Evolutionary conservation across 1,284 basidiomycete species (phyloP), one percentile per base, ranked within the genome.

Genomic region (Fomes fomentarius): DNA sequence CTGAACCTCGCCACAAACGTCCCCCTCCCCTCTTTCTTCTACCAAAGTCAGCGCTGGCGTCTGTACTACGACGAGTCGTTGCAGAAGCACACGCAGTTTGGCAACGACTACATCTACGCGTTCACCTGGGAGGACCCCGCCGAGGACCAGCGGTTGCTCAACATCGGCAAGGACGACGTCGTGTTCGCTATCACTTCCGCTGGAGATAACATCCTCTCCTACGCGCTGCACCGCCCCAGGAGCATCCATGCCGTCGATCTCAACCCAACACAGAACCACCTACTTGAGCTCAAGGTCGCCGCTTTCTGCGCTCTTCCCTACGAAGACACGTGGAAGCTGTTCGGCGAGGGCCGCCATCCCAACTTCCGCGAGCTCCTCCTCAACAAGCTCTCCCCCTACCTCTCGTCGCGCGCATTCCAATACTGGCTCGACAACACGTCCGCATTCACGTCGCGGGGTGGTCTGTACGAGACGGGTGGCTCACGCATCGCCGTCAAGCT

Each of bases 121-220:
- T 63, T 63, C 52, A 55, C 61, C 4, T 63, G 61, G 61, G 61
- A 63, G 49, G 61, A 63, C 48, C 61, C 61, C 30, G 58, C 58
- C 9, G 61, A 60, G 52, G 61, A 63, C 54, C 56, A 63, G 56
- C 56, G 58, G 34, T 47, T 63, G 28, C 58, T 63, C 28, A 51
- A 54, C 39, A 63, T 63, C 35, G 58, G 61, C 21, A 11, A 30
- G 30, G 58, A 63, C 50, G 61, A 63, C 56, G 61, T 63, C 44
- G 61, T 63, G 25, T 60, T 63, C 52, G 61, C 61, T 14, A 63
- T 63, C 52, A 63, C 61, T 15, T 60, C 58, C 30, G 61, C 61
- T 25, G 61, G 61, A 15, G 61, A 63, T 54, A 63, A 63, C 58
- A 49, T 63, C 31, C 56, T 63, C 44, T 50, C 56, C 15, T 63